phyloP scores from a whole-genome alignment of 805 yeast species.

The Candida berthetii region DNA sequence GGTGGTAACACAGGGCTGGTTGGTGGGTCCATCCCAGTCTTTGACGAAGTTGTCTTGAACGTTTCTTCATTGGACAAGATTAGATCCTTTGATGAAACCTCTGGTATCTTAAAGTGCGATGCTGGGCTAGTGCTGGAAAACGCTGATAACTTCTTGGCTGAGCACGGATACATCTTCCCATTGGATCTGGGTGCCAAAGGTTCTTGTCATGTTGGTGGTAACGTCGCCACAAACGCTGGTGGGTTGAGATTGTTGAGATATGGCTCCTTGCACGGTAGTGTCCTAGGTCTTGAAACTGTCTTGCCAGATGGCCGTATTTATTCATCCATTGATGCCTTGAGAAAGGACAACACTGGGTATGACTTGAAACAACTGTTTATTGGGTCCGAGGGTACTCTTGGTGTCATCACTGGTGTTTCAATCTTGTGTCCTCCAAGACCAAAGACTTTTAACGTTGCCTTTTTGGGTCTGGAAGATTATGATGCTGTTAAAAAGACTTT shows the following conservation, averaged over 20 bases:
- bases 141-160: conserved; percentile 74
- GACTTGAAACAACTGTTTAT: conserved; percentile 89
- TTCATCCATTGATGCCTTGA: conserved; percentile 73
- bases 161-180: conserved; percentile 87
- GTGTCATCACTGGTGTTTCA: conserved; percentile 85
- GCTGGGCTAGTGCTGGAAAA: conserved; percentile 86
- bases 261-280: conserved; percentile 90
- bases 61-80: conserved; percentile 67
- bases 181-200: conserved; percentile 95
- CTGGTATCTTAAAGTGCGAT: conserved; percentile 85
- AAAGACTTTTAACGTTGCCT: conserved; percentile 78
- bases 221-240: conserved; percentile 94
- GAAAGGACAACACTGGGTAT: conserved; percentile 95
- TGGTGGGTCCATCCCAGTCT: conserved; percentile 90
- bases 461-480: conserved; percentile 74
- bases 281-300: conserved; percentile 89
- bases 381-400: conserved; percentile 92
- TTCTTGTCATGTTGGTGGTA: conserved; percentile 93
- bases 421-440: conserved; percentile 89
- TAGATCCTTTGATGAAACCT: conserved; percentile 72
- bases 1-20: conserved; percentile 97
- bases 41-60: conserved; percentile 81
- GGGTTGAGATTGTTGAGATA: conserved; percentile 83
- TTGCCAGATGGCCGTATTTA: conserved; percentile 82
- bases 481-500: conserved; percentile 83